Conservation (phyloP, 805 yeast genomes). For the Wickerhamomyces tratensis region DNA sequence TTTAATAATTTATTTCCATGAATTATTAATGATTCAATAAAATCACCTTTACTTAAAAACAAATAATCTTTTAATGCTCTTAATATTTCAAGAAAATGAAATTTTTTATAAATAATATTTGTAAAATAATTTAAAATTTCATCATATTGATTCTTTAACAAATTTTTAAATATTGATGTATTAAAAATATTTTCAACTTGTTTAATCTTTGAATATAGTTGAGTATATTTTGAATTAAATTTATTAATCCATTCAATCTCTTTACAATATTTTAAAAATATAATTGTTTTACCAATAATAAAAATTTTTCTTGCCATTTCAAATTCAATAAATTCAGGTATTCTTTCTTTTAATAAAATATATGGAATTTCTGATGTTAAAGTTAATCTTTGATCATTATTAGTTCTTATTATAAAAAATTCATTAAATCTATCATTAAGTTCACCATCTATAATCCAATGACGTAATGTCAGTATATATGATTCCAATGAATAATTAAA, state of each 20-base stretch:
- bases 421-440: conserved; percentile 44
- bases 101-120: conserved; percentile 36
- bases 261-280: conserved; percentile 58
- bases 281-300: conserved; percentile 64
- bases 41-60: conserved; percentile 73
- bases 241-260: conserved; percentile 57
- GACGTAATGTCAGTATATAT: conserved; percentile 45
- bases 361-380: conserved; percentile 1
- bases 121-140: conserved; percentile 47
- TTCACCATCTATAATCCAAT: conserved; percentile 67
- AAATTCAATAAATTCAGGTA: conserved; percentile 28
- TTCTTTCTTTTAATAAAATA: conserved; percentile 15
- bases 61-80: conserved; percentile 53
- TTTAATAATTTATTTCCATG: conserved; percentile 44
- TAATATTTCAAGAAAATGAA: conserved; percentile 43
- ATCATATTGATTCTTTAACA: conserved; percentile 33
- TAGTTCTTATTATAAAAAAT: conserved; percentile 40
- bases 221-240: conserved; percentile 23
- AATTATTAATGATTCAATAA: conserved; percentile 53
- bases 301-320: conserved; percentile 35
- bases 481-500: conserved; percentile 42
- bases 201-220: neutral
- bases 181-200: neutral
- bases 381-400: conserved; percentile 7
- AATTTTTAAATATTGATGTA: conserved; percentile 18